Evolutionary conservation across 2,329 filamentous ascomycete genomes (phyloP).

Genomic region (Capronia epimyces): DNA sequence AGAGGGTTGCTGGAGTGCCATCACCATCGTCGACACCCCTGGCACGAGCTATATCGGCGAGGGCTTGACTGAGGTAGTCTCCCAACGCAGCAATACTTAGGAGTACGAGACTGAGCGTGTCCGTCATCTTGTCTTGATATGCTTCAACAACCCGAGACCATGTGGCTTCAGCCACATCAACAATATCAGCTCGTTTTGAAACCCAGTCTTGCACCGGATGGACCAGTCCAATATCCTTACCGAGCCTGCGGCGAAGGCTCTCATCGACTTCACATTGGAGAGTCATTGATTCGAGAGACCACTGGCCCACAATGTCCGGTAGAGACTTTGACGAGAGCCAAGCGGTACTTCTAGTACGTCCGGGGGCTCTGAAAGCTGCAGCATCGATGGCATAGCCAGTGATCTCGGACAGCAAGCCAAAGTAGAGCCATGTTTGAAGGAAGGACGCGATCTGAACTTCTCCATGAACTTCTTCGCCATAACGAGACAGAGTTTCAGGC

Average conservation of each 20-base stretch:
- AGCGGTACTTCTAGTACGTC: neutral
- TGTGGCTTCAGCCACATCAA: no score
- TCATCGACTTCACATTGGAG: neutral
- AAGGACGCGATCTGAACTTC: slow-evolving; percentile 2
- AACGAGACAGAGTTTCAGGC: neutral
- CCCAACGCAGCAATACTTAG: slow-evolving; percentile 3
- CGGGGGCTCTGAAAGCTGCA: neutral
- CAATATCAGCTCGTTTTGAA: no score
- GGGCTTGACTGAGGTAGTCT: slow-evolving; percentile 1
- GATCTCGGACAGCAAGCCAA: slow-evolving; percentile 8
- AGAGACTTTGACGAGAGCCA: neutral
- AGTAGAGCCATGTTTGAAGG: slow-evolving; percentile 12
- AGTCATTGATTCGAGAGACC: neutral
- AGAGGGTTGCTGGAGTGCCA: neutral
- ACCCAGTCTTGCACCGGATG: no score
- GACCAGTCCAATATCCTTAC: no score
- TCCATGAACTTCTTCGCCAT: neutral
- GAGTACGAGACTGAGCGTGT: neutral
- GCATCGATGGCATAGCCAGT: neutral
- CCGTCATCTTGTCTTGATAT: neutral
- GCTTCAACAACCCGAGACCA: no score
- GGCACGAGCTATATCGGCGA: neutral
- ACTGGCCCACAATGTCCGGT: slow-evolving; percentile 1
- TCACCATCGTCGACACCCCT: neutral
- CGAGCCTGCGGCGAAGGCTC: no score